Conservation (phyloP, 345 rosid species). For the Corchorus olitorius region DNA sequence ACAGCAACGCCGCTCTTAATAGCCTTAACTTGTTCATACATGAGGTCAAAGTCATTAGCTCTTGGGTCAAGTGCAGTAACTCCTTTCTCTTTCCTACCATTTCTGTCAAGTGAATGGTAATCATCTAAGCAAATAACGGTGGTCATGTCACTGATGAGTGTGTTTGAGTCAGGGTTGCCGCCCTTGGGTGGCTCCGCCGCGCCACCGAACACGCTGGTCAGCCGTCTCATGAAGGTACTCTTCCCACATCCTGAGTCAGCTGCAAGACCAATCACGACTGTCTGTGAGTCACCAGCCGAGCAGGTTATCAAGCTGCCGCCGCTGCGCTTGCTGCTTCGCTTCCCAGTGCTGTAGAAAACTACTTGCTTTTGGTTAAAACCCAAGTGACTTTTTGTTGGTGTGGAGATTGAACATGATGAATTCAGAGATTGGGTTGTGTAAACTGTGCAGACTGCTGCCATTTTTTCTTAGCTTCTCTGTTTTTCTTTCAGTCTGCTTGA, state of each 20-base stretch:
- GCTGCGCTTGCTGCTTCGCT: conserved; percentile 30
- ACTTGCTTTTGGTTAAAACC: conserved; percentile 50
- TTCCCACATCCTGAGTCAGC: conserved; percentile 97
- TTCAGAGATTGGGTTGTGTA: conserved; percentile 72
- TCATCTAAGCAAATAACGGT: conserved; percentile 95
- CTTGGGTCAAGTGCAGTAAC: conserved; percentile 95
- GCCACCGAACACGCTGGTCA: conserved; percentile 92
- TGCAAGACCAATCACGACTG: conserved; percentile 87
- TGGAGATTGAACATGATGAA: conserved; percentile 64
- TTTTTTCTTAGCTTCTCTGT: conserved; percentile 30
- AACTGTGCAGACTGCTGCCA: conserved; percentile 75
- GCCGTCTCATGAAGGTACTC: conserved; percentile 90
- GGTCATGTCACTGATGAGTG: conserved; percentile 86
- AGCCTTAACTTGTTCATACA: conserved; percentile 96
- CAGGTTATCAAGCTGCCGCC: conserved; percentile 62
- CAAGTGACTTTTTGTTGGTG: conserved; percentile 50
- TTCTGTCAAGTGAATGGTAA: conserved; percentile 86
- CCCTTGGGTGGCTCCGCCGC: conserved; percentile 95
- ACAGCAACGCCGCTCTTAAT: conserved; percentile 76
- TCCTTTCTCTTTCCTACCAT: conserved; percentile 86
- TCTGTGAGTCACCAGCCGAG: conserved; percentile 49
- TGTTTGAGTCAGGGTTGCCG: conserved; percentile 96
- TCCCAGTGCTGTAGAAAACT: conserved; percentile 42
- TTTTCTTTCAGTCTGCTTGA: conserved; percentile 1
- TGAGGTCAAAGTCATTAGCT: conserved; percentile 90